These are phyloP conservation scores for Hortiboletus flavorubellus DNA, from an alignment of 768 basidiomycete species.

Conservation along the genomic window DNA sequence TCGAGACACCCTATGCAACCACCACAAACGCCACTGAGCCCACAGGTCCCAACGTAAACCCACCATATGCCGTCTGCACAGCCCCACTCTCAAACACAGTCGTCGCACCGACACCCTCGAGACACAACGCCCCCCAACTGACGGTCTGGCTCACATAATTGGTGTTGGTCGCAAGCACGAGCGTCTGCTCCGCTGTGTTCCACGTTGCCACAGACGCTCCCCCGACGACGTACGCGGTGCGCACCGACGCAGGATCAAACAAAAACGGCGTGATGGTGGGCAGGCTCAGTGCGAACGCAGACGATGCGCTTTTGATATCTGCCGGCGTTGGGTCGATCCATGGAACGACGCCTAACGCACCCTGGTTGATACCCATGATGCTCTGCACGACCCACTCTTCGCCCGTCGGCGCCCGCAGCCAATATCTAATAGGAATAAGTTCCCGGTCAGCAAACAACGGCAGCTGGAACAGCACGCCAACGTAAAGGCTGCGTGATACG, in stretches of 20 bases:
- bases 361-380: slow-evolving; percentile 70
- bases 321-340: slow-evolving; percentile 53
- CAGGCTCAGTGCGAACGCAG: slow-evolving; percentile 44
- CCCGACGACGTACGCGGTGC: slow-evolving; percentile 38
- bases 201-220: slow-evolving; percentile 52
- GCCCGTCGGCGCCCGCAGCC: slow-evolving; percentile 60
- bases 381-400: slow-evolving; percentile 65
- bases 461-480: neutral
- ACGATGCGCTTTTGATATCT: slow-evolving; percentile 54
- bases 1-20: neutral
- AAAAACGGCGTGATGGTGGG: slow-evolving; percentile 47
- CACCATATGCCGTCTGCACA: neutral
- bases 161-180: slow-evolving; percentile 53
- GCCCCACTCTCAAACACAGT: slow-evolving; percentile 17
- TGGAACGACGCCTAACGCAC: slow-evolving; percentile 50
- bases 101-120: slow-evolving; percentile 1
- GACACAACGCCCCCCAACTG: slow-evolving; percentile 28
- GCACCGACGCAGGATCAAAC: slow-evolving; percentile 37
- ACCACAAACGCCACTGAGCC: slow-evolving; percentile 22
- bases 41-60: slow-evolving; percentile 26
- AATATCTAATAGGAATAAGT: slow-evolving; percentile 39
- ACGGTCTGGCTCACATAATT: slow-evolving; percentile 39
- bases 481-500: neutral
- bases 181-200: slow-evolving; percentile 38
- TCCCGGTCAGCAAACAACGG: neutral